Evolutionary conservation across 805 yeast genomes (phyloP).

Genomic region (Starmerella etchellsii): DNA sequence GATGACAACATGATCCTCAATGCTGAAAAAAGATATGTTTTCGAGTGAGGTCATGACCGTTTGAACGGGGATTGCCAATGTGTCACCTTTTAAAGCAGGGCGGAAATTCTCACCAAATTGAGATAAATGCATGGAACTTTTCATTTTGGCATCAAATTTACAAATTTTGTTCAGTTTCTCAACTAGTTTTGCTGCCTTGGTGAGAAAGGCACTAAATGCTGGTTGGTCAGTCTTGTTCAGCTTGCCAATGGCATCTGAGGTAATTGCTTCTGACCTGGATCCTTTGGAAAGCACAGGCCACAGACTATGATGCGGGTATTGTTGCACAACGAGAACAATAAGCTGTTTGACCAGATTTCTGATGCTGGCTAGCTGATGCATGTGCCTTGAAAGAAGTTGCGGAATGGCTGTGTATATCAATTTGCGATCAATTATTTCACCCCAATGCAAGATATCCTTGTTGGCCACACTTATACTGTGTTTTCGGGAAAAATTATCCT

Average conservation of each 20-base stretch:
- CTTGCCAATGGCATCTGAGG: conserved; percentile 7
- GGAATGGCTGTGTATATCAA: conserved; percentile 69
- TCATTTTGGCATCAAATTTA: conserved; percentile 1
- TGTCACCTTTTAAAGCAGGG: conserved; percentile 3
- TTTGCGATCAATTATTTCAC: conserved; percentile 6
- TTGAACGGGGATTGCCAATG: conserved; percentile 22
- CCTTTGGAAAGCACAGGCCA: conserved; percentile 59
- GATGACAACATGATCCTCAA: conserved; percentile 57
- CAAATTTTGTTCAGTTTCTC: conserved; percentile 10
- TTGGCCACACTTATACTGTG: conserved; percentile 6
- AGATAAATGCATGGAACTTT: conserved; percentile 2
- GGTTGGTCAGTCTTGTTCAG: neutral
- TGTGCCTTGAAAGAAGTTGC: conserved; percentile 68
- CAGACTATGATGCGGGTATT: conserved; percentile 72
- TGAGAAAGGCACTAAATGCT: neutral
- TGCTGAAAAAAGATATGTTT: conserved; percentile 35
- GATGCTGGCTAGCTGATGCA: conserved; percentile 47
- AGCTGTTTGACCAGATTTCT: conserved; percentile 45
- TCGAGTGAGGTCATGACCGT: conserved; percentile 16
- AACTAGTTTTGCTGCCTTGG: neutral
- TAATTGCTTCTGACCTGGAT: neutral
- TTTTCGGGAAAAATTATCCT: conserved; percentile 7
- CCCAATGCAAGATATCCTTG: conserved; percentile 13
- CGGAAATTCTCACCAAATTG: conserved; percentile 13
- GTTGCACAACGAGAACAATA: conserved; percentile 41